Conservation (phyloP, 345 rosid species). For the Camelina neglecta region DNA sequence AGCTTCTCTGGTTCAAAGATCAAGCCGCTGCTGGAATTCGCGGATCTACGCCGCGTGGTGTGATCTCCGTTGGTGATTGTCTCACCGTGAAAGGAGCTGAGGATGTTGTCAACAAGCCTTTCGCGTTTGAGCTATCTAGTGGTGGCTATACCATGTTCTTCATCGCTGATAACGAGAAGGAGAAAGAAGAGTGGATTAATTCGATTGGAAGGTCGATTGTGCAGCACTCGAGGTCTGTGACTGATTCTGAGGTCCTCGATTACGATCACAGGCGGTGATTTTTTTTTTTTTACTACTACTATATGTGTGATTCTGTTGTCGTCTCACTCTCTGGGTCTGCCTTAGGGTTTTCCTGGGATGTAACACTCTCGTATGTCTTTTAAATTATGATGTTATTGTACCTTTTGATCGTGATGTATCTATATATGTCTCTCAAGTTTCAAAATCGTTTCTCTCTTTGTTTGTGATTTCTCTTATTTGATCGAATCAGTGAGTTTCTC, state of each 20-base stretch:
- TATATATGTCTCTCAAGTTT: conserved; percentile 29
- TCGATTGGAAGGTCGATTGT: conserved; percentile 86
- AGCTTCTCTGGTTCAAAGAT: conserved; percentile 87
- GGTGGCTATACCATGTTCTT: conserved; percentile 69
- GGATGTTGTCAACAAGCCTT: conserved; percentile 71
- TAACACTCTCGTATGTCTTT: conserved; percentile 10
- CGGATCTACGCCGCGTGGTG: conserved; percentile 73
- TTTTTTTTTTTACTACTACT: background rate
- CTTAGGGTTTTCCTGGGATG: conserved; percentile 17
- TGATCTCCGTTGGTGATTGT: conserved; percentile 64
- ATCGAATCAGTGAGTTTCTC: conserved; percentile 7
- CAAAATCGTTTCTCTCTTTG: conserved; percentile 16
- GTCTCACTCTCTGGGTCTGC: background rate
- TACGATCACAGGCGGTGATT: conserved; percentile 41
- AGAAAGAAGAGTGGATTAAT: conserved; percentile 91
- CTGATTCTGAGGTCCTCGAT: conserved; percentile 83
- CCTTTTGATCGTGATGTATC: conserved; percentile 27
- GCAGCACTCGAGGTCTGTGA: conserved; percentile 77
- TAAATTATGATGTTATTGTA: conserved; percentile 12
- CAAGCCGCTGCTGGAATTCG: conserved; percentile 51
- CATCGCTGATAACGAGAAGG: conserved; percentile 79
- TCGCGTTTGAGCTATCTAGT: conserved; percentile 77
- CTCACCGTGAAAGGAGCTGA: conserved; percentile 91
- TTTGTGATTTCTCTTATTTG: background rate
- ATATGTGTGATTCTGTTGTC: conserved; percentile 17